Evolutionary conservation across 83 land plant genomes (phyloP).

Genomic region (Picea engelmannii): DNA sequence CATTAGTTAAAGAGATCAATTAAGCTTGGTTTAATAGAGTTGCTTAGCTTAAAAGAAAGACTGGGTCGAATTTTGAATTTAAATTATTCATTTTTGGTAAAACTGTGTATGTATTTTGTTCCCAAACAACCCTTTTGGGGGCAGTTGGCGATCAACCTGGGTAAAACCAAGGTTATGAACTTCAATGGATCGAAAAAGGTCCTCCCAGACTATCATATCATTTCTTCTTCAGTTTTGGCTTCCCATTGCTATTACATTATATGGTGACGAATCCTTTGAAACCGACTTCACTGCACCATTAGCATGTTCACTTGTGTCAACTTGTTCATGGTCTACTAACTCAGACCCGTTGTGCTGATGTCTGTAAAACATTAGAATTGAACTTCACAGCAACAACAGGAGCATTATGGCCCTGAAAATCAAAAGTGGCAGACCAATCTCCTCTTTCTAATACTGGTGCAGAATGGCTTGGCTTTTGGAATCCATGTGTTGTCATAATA

Average conservation of each 20-base stretch:
- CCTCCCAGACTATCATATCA: no score
- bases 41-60: no score
- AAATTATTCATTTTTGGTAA: no score
- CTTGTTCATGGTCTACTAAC: slow-evolving; percentile 2
- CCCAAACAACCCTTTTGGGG: no score
- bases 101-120: no score
- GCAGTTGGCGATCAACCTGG: no score
- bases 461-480: slow-evolving; percentile 93
- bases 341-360: slow-evolving; percentile 33
- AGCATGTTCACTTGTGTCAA: slow-evolving; percentile 16
- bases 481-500: slow-evolving; percentile 94
- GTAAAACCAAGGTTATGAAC: no score
- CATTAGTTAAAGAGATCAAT: no score
- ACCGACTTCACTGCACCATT: slow-evolving; percentile 54
- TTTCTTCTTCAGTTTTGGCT: slow-evolving; percentile 99
- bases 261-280: slow-evolving; percentile 40
- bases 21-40: no score
- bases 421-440: slow-evolving; percentile 93
- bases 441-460: slow-evolving; percentile 98
- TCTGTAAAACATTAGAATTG: slow-evolving; percentile 86
- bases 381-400: slow-evolving; percentile 95
- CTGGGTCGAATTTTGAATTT: no score
- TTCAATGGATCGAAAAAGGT: no score
- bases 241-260: slow-evolving; percentile 97
- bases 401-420: slow-evolving; percentile 96